Percentiles rank a stretch among this genome's conserved stretches.
These are phyloP conservation scores for Amauroascus verrucosus DNA, from an alignment of 2,329 filamentous ascomycete genomes.

Conservation along the genomic window DNA sequence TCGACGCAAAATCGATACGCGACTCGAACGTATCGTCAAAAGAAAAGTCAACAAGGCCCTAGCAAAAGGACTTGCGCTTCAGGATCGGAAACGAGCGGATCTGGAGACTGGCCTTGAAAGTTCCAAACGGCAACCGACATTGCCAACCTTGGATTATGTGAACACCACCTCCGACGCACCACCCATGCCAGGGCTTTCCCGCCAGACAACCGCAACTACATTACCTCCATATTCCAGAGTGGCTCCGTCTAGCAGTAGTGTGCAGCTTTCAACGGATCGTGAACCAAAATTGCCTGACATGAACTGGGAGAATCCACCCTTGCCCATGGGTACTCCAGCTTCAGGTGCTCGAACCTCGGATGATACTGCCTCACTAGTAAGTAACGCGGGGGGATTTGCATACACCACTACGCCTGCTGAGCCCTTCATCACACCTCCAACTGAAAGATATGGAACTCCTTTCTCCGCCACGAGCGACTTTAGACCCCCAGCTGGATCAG, in stretches of 20 bases:
- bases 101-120: slow-evolving; percentile 23
- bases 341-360: slow-evolving; percentile 36
- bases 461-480: slow-evolving; percentile 31
- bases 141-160: slow-evolving; percentile 45
- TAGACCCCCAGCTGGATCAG: slow-evolving; percentile 17
- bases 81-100: slow-evolving; percentile 44
- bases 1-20: slow-evolving; percentile 77
- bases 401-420: slow-evolving; percentile 20
- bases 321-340: slow-evolving; percentile 22
- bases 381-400: slow-evolving; percentile 13
- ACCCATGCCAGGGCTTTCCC: slow-evolving; percentile 50
- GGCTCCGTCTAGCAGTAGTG: slow-evolving; percentile 32
- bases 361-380: slow-evolving; percentile 40
- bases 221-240: slow-evolving; percentile 55
- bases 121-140: slow-evolving; percentile 41
- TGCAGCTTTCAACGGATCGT: slow-evolving; percentile 13
- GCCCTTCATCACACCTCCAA: slow-evolving; percentile 9
- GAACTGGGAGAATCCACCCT: slow-evolving; percentile 7
- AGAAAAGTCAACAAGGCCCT: slow-evolving; percentile 82
- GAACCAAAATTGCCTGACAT: slow-evolving; percentile 18
- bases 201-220: slow-evolving; percentile 52
- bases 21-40: slow-evolving; percentile 73
- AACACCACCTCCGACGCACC: slow-evolving; percentile 42
- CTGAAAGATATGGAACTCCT: slow-evolving; percentile 45
- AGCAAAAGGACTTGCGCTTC: slow-evolving; percentile 57